Evolutionary conservation across 257 asterid genomes (phyloP).

Genomic region (Handroanthus guayacan): DNA sequence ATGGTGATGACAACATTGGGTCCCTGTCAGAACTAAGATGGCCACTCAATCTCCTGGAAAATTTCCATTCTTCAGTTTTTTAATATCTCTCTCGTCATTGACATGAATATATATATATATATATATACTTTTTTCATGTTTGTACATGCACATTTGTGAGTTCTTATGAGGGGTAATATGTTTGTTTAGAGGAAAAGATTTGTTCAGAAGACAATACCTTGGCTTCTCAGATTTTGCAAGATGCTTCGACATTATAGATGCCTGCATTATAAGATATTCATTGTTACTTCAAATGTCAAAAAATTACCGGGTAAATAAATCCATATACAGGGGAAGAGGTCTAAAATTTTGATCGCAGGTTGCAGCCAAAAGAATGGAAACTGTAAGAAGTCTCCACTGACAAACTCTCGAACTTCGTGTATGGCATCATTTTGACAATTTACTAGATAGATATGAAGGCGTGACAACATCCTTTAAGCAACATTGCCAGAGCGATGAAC

Average conservation of each 20-base stretch:
- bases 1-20: conserved; percentile 49
- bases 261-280: conserved; percentile 54
- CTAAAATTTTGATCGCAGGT: background rate
- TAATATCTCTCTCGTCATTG: background rate
- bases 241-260: conserved; percentile 82
- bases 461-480: background rate
- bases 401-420: background rate
- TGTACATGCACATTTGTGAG: background rate
- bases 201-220: conserved; percentile 54
- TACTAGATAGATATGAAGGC: background rate
- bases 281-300: conserved; percentile 3
- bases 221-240: conserved; percentile 71
- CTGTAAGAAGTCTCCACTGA: background rate
- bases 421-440: background rate
- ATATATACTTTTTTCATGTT: background rate
- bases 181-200: background rate
- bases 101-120: background rate
- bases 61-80: background rate
- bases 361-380: background rate
- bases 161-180: background rate
- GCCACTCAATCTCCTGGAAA: conserved; percentile 79
- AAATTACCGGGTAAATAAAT: background rate
- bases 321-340: background rate
- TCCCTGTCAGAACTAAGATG: conserved; percentile 61
- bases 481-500: background rate